Evolutionary conservation across 441 rosid genomes (phyloP).

Genomic region (Bocquillonia castaneifolia): DNA sequence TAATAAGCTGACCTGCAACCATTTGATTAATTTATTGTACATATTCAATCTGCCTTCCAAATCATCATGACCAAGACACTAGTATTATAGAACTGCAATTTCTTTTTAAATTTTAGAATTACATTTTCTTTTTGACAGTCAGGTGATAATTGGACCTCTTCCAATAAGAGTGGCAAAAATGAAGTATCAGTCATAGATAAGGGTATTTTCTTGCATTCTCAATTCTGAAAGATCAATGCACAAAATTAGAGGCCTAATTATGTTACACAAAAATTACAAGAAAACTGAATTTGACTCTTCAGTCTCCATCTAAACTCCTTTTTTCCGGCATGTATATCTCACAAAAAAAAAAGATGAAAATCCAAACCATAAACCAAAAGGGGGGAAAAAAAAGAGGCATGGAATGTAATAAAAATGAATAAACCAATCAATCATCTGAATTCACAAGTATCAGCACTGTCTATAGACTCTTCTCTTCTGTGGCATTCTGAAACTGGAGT

Average conservation of each 20-base stretch:
- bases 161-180: too few relatives aligned
- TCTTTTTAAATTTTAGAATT: too few relatives aligned
- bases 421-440: constrained; percentile 22
- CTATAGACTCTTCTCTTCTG: constrained; percentile 63
- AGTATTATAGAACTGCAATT: too few relatives aligned
- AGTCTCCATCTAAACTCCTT: constrained; percentile 23
- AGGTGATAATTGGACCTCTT: too few relatives aligned
- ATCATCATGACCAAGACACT: too few relatives aligned
- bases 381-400: constrained; percentile 13
- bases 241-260: constrained; percentile 8
- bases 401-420: constrained; percentile 25
- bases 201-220: constrained; percentile 11
- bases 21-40: too few relatives aligned
- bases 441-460: constrained; percentile 56
- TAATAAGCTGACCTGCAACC: too few relatives aligned
- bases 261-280: constrained; percentile 12
- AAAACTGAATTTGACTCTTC: constrained; percentile 19
- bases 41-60: too few relatives aligned
- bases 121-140: too few relatives aligned
- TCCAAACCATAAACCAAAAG: constrained; percentile 14
- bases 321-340: constrained; percentile 18
- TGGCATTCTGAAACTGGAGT: constrained; percentile 43
- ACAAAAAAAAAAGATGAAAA: constrained; percentile 12
- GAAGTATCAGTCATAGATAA: background rate
- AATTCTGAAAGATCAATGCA: constrained; percentile 4